Conservation (phyloP, 2,329 filamentous ascomycete genomes). For the Chaetothyriales sp. region DNA sequence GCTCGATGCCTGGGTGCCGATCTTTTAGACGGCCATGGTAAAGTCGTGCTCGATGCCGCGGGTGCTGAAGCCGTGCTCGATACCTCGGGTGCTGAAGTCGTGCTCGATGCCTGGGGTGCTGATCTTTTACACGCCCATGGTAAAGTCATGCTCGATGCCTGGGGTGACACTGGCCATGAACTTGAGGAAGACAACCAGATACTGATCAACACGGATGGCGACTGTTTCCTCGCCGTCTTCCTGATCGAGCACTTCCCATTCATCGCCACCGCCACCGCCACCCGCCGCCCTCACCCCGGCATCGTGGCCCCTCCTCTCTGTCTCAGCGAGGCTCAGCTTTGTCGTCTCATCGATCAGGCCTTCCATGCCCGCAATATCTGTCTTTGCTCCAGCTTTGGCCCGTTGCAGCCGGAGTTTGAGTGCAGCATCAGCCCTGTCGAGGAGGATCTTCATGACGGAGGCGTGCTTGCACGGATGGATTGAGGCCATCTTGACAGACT, state of each 20-base stretch:
- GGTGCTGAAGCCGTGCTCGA: slow-evolving; percentile 91
- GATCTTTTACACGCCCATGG: slow-evolving; percentile 64
- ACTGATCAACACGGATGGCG: slow-evolving; percentile 39
- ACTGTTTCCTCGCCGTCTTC: slow-evolving; percentile 33
- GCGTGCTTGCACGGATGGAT: slow-evolving; percentile 97
- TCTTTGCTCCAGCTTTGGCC: slow-evolving; percentile 41
- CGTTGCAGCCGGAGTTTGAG: slow-evolving; percentile 79
- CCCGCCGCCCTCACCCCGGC: slow-evolving; percentile 25
- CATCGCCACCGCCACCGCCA: slow-evolving; percentile 41
- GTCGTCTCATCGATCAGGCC: slow-evolving; percentile 70
- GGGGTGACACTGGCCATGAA: slow-evolving; percentile 85
- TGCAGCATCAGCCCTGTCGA: slow-evolving; percentile 88
- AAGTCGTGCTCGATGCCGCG: slow-evolving; percentile 97
- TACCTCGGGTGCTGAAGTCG: slow-evolving; percentile 87
- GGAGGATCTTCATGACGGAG: slow-evolving; percentile 91
- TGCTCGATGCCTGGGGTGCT: slow-evolving; percentile 89
- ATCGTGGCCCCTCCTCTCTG: slow-evolving; percentile 26
- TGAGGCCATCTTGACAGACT: slow-evolving; percentile 86
- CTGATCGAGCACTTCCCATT: slow-evolving; percentile 49
- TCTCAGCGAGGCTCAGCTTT: slow-evolving; percentile 32
- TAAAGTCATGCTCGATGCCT: slow-evolving; percentile 95
- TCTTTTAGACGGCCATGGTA: slow-evolving; percentile 82
- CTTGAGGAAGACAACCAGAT: slow-evolving; percentile 40
- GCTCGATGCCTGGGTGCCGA: slow-evolving; percentile 90
- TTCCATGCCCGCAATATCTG: slow-evolving; percentile 54